A percentile compares a stretch with the other conserved stretches of the same genome.
phyloP scores from a whole-genome alignment of 192 early-diverging fungal genomes.

The Linnemannia zychae region DNA sequence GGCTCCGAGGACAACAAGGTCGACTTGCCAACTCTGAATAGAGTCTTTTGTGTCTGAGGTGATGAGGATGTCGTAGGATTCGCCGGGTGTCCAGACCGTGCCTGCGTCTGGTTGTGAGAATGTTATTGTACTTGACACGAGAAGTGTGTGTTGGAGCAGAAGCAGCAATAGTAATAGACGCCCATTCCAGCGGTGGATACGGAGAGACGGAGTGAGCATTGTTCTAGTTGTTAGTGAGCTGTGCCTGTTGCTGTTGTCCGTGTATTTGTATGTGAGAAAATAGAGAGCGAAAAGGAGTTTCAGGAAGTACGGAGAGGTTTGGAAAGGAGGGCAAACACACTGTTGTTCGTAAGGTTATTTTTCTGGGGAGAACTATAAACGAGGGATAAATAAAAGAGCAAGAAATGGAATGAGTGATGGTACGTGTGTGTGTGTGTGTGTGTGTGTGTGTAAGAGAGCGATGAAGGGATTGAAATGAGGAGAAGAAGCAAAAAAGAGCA shows the following conservation, averaged over 20 bases:
- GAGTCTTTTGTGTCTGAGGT: conserved; percentile 12
- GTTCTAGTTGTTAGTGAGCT: not conserved
- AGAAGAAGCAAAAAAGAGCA: not conserved
- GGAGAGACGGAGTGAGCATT: not conserved
- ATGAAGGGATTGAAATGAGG: no score
- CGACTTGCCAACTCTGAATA: conserved; percentile 26
- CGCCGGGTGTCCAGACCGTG: conserved; percentile 19
- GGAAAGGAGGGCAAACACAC: not conserved
- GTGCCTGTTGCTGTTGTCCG: not conserved
- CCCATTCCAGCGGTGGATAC: not conserved
- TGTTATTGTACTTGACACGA: conserved; percentile 6
- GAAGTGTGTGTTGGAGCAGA: not conserved
- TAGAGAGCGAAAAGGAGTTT: not conserved
- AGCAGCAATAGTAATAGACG: not conserved
- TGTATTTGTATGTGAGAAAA: not conserved
- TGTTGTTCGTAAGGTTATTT: not conserved
- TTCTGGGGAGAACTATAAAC: not conserved
- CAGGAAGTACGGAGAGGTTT: not conserved
- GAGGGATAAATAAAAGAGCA: not conserved
- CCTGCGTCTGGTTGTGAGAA: conserved; percentile 12
- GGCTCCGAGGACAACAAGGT: conserved; percentile 27
- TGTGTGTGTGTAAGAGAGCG: no score
- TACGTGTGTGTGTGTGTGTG: no score
- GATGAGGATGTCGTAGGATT: conserved; percentile 26
- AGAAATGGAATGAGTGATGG: not conserved